Conservation (phyloP, 495 filamentous ascomycete species). For the Podospora didyma region DNA sequence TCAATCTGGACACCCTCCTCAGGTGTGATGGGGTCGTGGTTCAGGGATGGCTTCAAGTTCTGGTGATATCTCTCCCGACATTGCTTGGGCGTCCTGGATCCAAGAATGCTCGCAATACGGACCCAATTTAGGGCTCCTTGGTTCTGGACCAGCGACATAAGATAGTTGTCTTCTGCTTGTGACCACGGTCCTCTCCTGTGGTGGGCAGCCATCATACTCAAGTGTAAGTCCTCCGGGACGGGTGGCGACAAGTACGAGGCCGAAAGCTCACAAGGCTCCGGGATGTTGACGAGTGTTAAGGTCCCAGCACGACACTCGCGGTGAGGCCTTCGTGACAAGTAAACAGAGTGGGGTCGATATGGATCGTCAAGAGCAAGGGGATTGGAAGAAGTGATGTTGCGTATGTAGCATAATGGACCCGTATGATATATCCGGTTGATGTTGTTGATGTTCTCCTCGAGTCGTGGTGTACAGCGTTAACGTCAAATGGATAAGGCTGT, state of each 20-base stretch:
- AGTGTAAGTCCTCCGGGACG: not conserved
- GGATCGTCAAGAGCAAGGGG: no score
- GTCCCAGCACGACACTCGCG: no score
- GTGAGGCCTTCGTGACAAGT: no score
- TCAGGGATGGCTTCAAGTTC: constrained; percentile 86
- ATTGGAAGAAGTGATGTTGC: no score
- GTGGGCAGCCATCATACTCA: not conserved
- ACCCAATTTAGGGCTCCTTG: constrained; percentile 92
- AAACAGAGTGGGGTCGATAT: no score
- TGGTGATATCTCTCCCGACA: constrained; percentile 95
- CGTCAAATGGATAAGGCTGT: no score
- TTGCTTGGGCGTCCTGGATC: constrained; percentile 85
- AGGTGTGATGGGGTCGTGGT: constrained; percentile 85
- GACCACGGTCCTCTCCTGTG: constrained; percentile 73
- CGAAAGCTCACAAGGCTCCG: no score
- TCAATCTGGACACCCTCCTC: constrained; percentile 86
- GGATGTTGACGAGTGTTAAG: no score
- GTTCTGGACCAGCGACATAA: constrained; percentile 67
- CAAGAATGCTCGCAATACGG: constrained; percentile 71
- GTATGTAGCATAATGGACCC: no score
- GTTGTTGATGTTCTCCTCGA: no score
- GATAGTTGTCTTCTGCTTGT: constrained; percentile 67
- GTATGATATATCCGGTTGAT: no score
- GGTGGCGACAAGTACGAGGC: not conserved
- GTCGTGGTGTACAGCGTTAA: no score